Evolutionary conservation across 163 green algal species (phyloP).

Genomic region (Scenedesmus sp.): DNA sequence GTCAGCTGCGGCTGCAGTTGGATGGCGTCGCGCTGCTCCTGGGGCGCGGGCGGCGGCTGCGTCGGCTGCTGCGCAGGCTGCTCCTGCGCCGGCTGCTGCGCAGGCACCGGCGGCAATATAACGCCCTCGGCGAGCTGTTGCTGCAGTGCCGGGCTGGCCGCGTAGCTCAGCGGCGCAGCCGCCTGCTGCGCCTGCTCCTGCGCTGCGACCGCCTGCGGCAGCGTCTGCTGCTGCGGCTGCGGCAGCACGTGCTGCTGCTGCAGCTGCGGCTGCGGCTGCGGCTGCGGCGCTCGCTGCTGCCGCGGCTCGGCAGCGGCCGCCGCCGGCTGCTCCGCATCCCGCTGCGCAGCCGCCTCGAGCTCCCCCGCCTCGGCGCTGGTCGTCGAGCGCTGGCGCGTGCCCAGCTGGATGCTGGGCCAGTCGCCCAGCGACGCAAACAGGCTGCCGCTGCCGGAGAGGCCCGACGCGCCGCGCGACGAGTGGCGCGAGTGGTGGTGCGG

Average conservation of each 20-base stretch:
- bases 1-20: not conserved
- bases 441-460: not conserved
- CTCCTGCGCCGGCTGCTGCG: slow-evolving; percentile 10
- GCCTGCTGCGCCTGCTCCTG: slow-evolving; percentile 15
- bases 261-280: not conserved
- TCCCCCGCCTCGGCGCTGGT: no score
- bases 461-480: not conserved
- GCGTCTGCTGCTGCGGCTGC: not conserved
- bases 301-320: not conserved
- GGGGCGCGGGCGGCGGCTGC: not conserved
- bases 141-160: not conserved
- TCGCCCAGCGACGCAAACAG: not conserved
- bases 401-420: slow-evolving; percentile 28
- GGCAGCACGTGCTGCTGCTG: not conserved
- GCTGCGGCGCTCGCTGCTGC: not conserved
- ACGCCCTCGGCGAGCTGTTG: not conserved
- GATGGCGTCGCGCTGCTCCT: not conserved
- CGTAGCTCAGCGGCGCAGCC: not conserved
- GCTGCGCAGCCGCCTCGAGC: no score
- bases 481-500: no score
- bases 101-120: no score
- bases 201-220: not conserved
- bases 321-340: not conserved
- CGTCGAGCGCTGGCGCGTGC: no score
- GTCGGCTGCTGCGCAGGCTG: not conserved